phyloP scores from a whole-genome alignment of 2,329 filamentous ascomycete genomes.

The Chrysosporium queenslandicum region DNA sequence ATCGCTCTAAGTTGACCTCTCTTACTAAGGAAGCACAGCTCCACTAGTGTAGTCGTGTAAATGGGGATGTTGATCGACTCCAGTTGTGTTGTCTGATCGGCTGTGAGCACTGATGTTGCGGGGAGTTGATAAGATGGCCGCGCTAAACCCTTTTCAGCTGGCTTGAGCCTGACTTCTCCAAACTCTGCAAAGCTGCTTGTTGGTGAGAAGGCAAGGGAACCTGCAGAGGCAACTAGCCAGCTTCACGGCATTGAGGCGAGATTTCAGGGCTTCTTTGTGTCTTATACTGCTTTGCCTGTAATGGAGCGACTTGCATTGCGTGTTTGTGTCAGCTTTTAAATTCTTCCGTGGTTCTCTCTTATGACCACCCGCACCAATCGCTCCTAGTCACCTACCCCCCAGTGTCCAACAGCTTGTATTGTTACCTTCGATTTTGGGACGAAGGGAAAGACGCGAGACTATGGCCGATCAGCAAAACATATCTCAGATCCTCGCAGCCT shows the following conservation, averaged over 20 bases:
- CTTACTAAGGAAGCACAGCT: no score
- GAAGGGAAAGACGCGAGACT: background rate
- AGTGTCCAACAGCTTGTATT: conserved; percentile 6
- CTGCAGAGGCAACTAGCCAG: background rate
- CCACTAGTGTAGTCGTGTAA: no score
- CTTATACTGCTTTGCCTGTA: background rate
- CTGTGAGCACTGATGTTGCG: background rate
- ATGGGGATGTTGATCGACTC: no score
- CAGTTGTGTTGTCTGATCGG: background rate
- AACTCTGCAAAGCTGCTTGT: conserved; percentile 1
- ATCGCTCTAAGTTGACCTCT: no score
- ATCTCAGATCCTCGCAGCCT: conserved; percentile 16
- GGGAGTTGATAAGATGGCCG: background rate
- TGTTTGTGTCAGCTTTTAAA: background rate
- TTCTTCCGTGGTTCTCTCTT: background rate
- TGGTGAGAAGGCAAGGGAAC: background rate
- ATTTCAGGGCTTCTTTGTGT: background rate
- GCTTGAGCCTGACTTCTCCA: background rate
- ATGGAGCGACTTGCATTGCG: background rate
- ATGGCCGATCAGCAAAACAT: conserved; percentile 18
- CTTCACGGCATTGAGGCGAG: background rate
- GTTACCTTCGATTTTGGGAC: background rate
- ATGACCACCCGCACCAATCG: background rate
- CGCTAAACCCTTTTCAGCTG: conserved; percentile 10
- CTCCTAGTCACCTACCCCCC: background rate